Base-by-base conservation (phyloP, 495 filamentous ascomycete species). In the Penicillium pancosmium region DNA sequence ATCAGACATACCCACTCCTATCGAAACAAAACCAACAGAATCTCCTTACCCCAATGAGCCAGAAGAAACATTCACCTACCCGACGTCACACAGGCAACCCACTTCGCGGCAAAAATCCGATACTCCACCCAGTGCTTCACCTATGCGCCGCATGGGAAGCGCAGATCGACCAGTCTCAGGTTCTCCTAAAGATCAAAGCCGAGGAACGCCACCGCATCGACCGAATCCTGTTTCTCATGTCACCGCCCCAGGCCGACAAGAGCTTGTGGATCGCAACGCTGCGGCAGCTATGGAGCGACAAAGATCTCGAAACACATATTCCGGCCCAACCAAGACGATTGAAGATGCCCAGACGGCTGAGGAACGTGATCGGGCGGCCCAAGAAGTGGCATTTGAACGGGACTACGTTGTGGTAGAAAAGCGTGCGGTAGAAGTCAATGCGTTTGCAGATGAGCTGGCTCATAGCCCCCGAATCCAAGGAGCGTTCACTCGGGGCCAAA, bases 381-480 rank as follows among this genome's bases (percentile, higher is more conserved):
- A 96, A 63, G 93, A 95, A 55, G 85, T 94, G 5, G 91, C 90
- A 2, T 90, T 95, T 68, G 92, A 95, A 67, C 81, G 92, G 61
- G 94, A 97, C 63, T 98, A 97, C 62, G 93, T 98, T 35, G 75
- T 98, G 16, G 91, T 98, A 18, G 95, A 98, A 73, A 98, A 97
- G 77, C 87, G 88, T 52, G 88, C 88, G 8, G 92, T 98, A 4
- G 91, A 97, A 71, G 93, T 98, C 27, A 97, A 98, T 75, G 93
- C 94, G 4, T 91, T 98, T 68, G 94, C 94, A 9, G 94, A 98
- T 68, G 92, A 98, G 71, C 76, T 98, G 61, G 91, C 91, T 16
- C 86, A 91, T 48, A 91, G 90, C 57, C 88, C 88, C 33, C 78
- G 80, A 40, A 82, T 87, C 55, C 77, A 77, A 49, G 70, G 74